phyloP scores from a whole-genome alignment of 495 filamentous ascomycete genomes.

The Filosporella fistucella region DNA sequence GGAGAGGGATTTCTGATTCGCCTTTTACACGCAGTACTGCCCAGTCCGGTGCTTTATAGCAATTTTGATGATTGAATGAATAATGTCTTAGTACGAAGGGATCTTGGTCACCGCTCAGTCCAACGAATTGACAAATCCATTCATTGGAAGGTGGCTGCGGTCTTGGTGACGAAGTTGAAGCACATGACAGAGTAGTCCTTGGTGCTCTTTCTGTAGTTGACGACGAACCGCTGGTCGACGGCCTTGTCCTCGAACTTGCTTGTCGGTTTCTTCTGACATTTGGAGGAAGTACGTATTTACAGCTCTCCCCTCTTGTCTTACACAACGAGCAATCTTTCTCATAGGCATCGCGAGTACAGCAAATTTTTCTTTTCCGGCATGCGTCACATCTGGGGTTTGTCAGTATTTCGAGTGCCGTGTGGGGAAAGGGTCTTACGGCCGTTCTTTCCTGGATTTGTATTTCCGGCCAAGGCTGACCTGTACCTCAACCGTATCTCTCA shows the following conservation, averaged over 20 bases:
- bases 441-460: conserved; percentile 17
- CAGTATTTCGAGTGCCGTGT: too few species aligned
- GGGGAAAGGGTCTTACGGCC: conserved; percentile 8
- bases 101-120: conserved; percentile 17
- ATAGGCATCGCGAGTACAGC: conserved; percentile 12
- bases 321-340: conserved; percentile 12
- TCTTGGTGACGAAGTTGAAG: background rate
- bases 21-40: conserved; percentile 13
- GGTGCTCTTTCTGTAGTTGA: too few species aligned
- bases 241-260: background rate
- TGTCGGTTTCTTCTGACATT: conserved; percentile 9
- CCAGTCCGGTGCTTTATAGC: conserved; percentile 17
- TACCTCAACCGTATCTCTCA: background rate
- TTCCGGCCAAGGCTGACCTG: conserved; percentile 10
- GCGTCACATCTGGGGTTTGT: conserved; percentile 15
- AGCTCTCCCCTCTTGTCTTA: conserved; percentile 7
- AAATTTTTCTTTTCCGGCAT: conserved; percentile 16
- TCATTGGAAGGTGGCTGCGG: background rate
- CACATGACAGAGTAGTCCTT: too few species aligned
- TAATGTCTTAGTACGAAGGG: conserved; percentile 16
- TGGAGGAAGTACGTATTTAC: conserved; percentile 12
- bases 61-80: conserved; percentile 17
- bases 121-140: conserved; percentile 15
- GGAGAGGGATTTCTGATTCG: conserved; percentile 8
- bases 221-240: conserved; percentile 1